Evolutionary conservation across 164 flowering plant genomes (phyloP).

Genomic region (Sextonia rubra): DNA sequence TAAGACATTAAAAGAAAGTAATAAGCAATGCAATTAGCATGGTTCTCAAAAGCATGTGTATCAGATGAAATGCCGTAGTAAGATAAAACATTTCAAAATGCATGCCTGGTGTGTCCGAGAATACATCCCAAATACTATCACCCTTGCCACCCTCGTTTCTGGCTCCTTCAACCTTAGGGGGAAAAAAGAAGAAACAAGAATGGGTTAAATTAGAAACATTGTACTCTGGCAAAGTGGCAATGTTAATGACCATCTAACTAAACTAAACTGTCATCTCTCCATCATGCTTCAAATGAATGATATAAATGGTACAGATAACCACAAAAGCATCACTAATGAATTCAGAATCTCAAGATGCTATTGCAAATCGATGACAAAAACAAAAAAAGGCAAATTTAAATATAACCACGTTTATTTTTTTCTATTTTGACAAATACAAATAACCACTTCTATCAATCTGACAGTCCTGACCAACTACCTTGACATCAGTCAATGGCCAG

Average conservation of each 20-base stretch:
- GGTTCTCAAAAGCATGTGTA: background rate
- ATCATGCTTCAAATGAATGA: background rate
- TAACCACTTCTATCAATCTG: background rate
- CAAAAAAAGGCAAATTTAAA: background rate
- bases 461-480: no score
- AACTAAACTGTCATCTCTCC: background rate
- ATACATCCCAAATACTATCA: constrained; percentile 83
- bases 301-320: background rate
- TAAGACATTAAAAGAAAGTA: background rate
- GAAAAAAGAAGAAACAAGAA: background rate
- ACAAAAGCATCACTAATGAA: background rate
- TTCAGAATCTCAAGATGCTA: background rate
- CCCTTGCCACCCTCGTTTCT: constrained; percentile 68
- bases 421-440: no score
- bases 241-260: background rate
- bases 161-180: constrained; percentile 79
- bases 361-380: background rate
- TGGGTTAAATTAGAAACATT: background rate
- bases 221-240: no score
- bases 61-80: background rate
- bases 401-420: background rate
- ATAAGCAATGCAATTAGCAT: background rate
- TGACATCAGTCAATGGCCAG: background rate
- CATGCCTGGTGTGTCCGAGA: constrained; percentile 48
- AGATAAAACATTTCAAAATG: background rate